Percentiles rank a stretch among this genome's conserved stretches.
Evolutionary conservation across 140 eudicot species (phyloP).

Genomic region (Senecio squalidus): DNA sequence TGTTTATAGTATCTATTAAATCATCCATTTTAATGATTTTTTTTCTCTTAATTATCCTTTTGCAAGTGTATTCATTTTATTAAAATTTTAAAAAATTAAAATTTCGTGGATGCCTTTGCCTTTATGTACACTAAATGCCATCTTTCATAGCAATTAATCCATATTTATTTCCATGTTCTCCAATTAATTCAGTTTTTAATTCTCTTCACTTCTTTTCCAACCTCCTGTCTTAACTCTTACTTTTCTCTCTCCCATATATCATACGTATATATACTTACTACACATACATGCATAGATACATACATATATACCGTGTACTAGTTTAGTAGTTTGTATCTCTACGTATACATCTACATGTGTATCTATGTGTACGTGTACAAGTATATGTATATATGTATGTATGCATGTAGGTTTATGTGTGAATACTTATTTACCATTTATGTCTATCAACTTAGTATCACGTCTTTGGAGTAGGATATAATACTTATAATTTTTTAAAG

Average conservation of each 20-base stretch:
- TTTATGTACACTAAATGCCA: constrained; percentile 40
- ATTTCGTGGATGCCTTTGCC: constrained; percentile 31
- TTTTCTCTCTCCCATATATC: neutral
- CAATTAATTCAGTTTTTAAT: constrained; percentile 43
- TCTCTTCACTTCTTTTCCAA: constrained; percentile 35
- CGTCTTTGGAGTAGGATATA: too few species aligned
- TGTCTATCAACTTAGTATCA: too few species aligned
- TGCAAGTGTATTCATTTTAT: constrained; percentile 14
- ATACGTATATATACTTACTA: neutral
- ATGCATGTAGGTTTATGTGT: neutral
- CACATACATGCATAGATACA: neutral
- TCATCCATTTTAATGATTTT: neutral
- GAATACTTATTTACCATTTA: neutral
- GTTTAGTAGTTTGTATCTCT: too few species aligned
- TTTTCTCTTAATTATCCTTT: neutral
- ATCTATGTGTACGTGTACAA: too few species aligned
- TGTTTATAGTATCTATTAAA: neutral
- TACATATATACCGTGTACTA: too few species aligned
- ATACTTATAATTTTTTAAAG: too few species aligned
- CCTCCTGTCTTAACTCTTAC: constrained; percentile 30
- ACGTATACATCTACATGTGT: too few species aligned
- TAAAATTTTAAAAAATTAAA: constrained; percentile 15
- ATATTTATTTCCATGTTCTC: constrained; percentile 41
- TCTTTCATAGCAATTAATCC: constrained; percentile 41
- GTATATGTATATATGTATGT: neutral